Evolutionary conservation across 345 rosid genomes (phyloP).

Genomic region (Diplotaxis tenuifolia): DNA sequence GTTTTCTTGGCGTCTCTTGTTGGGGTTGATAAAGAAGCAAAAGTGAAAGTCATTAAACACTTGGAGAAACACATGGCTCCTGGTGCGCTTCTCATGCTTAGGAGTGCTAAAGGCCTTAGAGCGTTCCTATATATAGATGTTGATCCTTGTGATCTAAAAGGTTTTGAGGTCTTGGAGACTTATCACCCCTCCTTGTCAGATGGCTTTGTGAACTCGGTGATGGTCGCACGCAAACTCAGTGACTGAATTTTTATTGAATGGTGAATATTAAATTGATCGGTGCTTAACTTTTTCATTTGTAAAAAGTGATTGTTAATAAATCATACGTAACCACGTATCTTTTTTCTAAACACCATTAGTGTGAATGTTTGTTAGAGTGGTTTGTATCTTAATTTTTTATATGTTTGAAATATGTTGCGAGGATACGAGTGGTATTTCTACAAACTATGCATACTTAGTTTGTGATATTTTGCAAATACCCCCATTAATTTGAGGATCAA

Average conservation of each 20-base stretch:
- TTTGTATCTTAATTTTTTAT: background rate
- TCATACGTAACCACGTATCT: background rate
- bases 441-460: background rate
- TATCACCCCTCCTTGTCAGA: conserved; percentile 8
- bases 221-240: conserved; percentile 6
- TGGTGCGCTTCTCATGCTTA: conserved; percentile 1
- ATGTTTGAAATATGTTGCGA: background rate
- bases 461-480: background rate
- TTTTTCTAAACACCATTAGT: background rate
- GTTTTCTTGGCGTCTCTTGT: conserved; percentile 11
- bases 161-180: conserved; percentile 1
- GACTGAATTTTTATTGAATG: background rate
- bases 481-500: background rate
- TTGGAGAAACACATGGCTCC: conserved; percentile 9
- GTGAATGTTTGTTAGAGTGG: background rate
- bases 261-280: background rate
- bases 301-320: background rate
- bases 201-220: conserved; percentile 16
- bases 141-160: conserved; percentile 5
- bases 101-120: conserved; percentile 7
- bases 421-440: background rate
- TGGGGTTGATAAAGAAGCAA: background rate
- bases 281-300: background rate
- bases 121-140: conserved; percentile 5
- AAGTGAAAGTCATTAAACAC: conserved; percentile 6